Evolutionary conservation across 768 basidiomycete genomes (phyloP), one percentile per base, ranked within the genome.

Genomic region (Tubosaeta sp.): DNA sequence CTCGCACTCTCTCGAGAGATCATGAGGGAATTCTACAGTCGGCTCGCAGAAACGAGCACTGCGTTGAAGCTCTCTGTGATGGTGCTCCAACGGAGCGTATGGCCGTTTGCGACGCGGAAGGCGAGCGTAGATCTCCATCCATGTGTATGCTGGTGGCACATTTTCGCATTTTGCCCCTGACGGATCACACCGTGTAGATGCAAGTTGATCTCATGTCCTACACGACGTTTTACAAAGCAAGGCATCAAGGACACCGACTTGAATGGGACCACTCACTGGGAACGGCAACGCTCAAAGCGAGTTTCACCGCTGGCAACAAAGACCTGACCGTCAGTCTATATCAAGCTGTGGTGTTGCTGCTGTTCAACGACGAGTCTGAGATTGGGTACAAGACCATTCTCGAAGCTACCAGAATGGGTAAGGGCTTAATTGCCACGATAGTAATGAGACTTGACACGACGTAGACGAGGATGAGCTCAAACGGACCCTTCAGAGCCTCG

Each of bases 321-420:
- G 95, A 98, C 66, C 77, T 99, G 38, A 84, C 86, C 12, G 86
- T 98, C 59, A 92, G 88, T 64, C 74, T 98, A 68, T 94, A 90
- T 66, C 97, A 99, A 66, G 87, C 87, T 0, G 68, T 89, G n/a
- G 80, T 97, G 3, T 71, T 98, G 0, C 71, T 97, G 17, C 76
- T 92, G 12, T 98, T 97, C 78, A 93, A 97, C 61, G 79, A 86
- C 2, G 72, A 75, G 44, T 60, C 61, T 14, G 82, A 82, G 57
- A 64, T 91, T 3, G 68, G 76, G 2, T 93, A 86, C 68, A 65
- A 66, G 32, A 85, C 91, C 22, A 86, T 97, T 45, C 72, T 78
- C 48, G 80, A 75, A 48, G 75, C 79, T 58, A 88, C 86, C 1
- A 71, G 80, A 29, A 82, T 97, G 63, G 86, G 93, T 93, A 47